Conservation (phyloP, 1,139 yeast species). For the Scheffersomyces cryptocercus region DNA sequence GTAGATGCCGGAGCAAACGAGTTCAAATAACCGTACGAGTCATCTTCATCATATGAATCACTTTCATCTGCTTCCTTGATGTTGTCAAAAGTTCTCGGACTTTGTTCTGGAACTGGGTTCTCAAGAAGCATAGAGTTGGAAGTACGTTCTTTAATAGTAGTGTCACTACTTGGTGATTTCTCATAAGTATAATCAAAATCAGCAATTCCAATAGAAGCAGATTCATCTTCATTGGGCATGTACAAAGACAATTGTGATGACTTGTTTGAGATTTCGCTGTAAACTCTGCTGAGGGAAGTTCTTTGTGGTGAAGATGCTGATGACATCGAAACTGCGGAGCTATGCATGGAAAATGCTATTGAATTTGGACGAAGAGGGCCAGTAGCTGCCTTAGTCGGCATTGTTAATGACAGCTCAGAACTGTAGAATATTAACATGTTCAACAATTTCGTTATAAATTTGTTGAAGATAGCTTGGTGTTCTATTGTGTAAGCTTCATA, state of each 20-base stretch:
- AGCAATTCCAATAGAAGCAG: slow-evolving; percentile 1
- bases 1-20: slow-evolving; percentile 11
- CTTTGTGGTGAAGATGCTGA: not conserved
- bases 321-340: not conserved
- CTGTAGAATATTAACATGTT: slow-evolving; percentile 14
- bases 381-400: not conserved
- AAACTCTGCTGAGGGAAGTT: not conserved
- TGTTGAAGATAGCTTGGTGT: slow-evolving; percentile 11
- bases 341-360: not conserved
- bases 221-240: slow-evolving; percentile 4
- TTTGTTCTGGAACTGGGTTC: not conserved
- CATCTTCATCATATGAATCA: slow-evolving; percentile 15
- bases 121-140: not conserved
- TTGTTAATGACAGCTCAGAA: not conserved
- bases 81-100: not conserved
- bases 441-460: slow-evolving; percentile 15
- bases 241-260: slow-evolving; percentile 12
- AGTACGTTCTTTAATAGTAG: not conserved
- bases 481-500: slow-evolving; percentile 5
- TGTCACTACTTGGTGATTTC: not conserved
- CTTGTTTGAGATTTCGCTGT: slow-evolving; percentile 9
- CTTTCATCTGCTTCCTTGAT: not conserved
- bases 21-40: slow-evolving; percentile 14
- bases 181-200: not conserved
- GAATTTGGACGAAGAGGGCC: not conserved